Conservation (phyloP, 225 moss, liverwort and hornwort genomes). For the Pseudoscleropodium purum region DNA sequence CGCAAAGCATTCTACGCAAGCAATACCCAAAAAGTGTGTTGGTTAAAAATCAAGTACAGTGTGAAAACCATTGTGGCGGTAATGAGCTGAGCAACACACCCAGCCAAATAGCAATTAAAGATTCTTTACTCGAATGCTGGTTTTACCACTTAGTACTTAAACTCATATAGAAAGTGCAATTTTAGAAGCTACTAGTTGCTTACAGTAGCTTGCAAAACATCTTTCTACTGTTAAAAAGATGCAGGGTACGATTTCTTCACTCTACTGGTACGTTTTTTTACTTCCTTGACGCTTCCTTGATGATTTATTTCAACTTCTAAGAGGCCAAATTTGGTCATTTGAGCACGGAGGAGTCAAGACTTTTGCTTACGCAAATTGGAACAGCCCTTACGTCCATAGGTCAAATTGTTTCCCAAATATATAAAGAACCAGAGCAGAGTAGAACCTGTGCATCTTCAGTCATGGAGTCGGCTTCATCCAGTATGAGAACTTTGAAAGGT, state of each 20-base stretch:
- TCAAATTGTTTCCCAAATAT: not conserved
- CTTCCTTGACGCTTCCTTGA: not conserved
- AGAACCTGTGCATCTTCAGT: constrained; percentile 94
- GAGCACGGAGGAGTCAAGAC: not conserved
- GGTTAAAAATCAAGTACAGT: not conserved
- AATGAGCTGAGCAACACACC: not conserved
- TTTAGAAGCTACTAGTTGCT: not conserved
- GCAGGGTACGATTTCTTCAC: not conserved
- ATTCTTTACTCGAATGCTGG: not conserved
- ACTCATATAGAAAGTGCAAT: not conserved
- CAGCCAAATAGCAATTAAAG: not conserved
- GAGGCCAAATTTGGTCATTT: not conserved
- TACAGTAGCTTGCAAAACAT: not conserved
- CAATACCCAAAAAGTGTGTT: not conserved
- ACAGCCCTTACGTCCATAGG: not conserved
- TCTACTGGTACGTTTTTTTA: not conserved
- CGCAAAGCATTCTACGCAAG: constrained; percentile 66
- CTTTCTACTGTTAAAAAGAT: not conserved
- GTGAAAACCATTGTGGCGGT: not conserved
- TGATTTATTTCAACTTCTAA: not conserved
- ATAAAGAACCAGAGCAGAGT: not conserved
- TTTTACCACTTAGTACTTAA: not conserved
- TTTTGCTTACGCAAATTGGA: no score
- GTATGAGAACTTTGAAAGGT: constrained; percentile 91
- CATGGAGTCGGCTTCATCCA: constrained; percentile 99